Base-by-base conservation (phyloP, 768 basidiomycete genomes). In the Boletus pseudo-olivaceus region DNA sequence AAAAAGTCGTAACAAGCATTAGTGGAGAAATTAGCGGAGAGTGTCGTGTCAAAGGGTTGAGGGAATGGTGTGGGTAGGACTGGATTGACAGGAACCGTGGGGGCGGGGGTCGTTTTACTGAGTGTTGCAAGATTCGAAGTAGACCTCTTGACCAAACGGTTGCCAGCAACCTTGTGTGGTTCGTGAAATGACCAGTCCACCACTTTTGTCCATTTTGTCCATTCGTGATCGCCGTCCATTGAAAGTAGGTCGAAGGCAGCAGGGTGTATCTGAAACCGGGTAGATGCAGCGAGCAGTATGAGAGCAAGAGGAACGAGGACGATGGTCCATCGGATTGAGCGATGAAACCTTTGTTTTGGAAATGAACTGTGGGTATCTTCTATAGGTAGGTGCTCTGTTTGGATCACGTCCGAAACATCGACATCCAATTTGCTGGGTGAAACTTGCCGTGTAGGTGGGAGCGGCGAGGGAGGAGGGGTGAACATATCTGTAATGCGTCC, bases 21-120 rank as follows among this genome's bases (percentile, higher is more conserved):
- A 33, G 83, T 82, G 15, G 86, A 82, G 63, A 89, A 91, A 67
- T 90, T 88, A 40, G 76, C 67, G 15, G 80, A 73, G 47, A 93
- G 65, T 3, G 78, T 77, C 6, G 79, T 74, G 63, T 90, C 90
- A 65, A 84, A 84, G 0, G 88, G 78, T 57, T 89, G 88, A 4
- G 88, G 88, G 67, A 93, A 91, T 0, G 90, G 90, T 6, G 81
- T 82, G 8, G 89, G 88, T 26, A 91, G 76, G 7, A 59, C 55
- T 2, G 86, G 82, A 4, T 62, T 27, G 64, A 51, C 35, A 60
- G 74, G 49, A 57, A 70, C 60, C 8, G 72, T 59, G 32, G 66
- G 50, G 14, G 64, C 42, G 7, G 64, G 32, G 6, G 68, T 60
- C 5, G 67, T 48, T 11, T 62, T 46, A 29, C 44, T 34, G 27